Base-by-base conservation (phyloP, 495 filamentous ascomycete genomes). In the Tetracladium setigerum region DNA sequence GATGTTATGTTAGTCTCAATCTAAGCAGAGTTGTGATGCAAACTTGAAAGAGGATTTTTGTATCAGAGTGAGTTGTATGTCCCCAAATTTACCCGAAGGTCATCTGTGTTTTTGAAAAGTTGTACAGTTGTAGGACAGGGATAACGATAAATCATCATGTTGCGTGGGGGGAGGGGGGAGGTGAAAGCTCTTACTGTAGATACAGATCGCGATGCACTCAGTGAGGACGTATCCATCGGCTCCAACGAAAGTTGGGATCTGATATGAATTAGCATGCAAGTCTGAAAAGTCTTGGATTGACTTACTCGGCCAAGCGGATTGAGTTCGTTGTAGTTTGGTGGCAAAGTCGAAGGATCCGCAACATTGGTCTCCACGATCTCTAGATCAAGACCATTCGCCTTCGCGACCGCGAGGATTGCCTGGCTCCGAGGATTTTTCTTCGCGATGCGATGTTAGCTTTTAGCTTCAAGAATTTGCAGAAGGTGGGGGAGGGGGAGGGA, bases 111-210 rank as follows among this genome's bases (percentile, higher is more conserved):
- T 27, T 27, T 27, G 22, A 27, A 27, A 27, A 15, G 17, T 44
- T 43, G 36, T 22, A 56, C 36, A 42, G 49, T 51, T 24, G 52
- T 96, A 87, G 92, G 90, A 83, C 87, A 96, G 90, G 90, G 90
- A 96, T 96, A 96, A 96, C 90, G 95, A 84, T 78, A 77, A 27
- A 75, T 94, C 89, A 94, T 95, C 88, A 87, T 82, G 59, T 62
- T 69, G 54, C 52, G 17, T 44, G 35, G 45, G n/a, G 10, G 17
- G 27, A 45, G 46, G 44, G 48, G 43, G 50, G 45, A 33, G 35
- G 45, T 50, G 44, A 40, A 34, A 24, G 24, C 35, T 17, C 92
- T 55, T 86, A 98, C 92, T 71, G 72, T 97, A 99, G 74, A 99
- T 84, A 60, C 89, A 87, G 57, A 99, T 92, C 65, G 92, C 92